Evolutionary conservation across 2,329 filamentous ascomycete species (phyloP), one percentile per base, ranked within the genome.

Genomic region (Emericellopsis cladophorae): DNA sequence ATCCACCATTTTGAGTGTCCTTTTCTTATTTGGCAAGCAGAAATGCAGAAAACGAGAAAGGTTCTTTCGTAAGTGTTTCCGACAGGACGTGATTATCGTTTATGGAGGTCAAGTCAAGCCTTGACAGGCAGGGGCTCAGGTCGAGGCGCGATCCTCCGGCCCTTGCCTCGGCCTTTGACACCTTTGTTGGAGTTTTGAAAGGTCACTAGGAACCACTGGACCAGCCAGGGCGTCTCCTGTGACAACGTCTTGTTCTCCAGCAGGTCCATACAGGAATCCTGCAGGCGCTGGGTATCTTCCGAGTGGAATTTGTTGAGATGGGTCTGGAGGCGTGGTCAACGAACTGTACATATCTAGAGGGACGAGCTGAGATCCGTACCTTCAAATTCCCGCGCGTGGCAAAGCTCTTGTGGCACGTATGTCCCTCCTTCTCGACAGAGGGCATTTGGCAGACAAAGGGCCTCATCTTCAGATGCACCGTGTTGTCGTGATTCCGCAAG

Each of bases 131-230:
- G 26, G 26, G 26, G 9, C 8, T 29, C 26, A 12, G 26, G 26
- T 29, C 26, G 26, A 29, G 26, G 26, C 3, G 26, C 53, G 41
- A 88, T 81, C 43, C 78, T 79, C 42, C 86, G 72, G 50, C 89
- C 84, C 56, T 90, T 92, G 35, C 92, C 92, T 36, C 92, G 79
- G 10, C 92, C 92, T 62, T 95, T 96, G 68, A 96, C 95, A 2
- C 92, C 92, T 61, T 95, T 95, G 72, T 96, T 96, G 64, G 84
- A 89, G 64, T 96, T 93, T 68, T 94, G 95, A 72, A 95, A 95
- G n/a, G 95, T 70, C 1, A 72, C 72, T 4, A 80, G 74, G 55
- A 96, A 92, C 63, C 95, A 94, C 49, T 83, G 76, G 67, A 84
- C 87, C 39, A 95, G 68, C 44, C 87, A 81, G 45, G 76, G 79